Conservation (phyloP, 139 green algal species). For the Picochlorum sp. region DNA sequence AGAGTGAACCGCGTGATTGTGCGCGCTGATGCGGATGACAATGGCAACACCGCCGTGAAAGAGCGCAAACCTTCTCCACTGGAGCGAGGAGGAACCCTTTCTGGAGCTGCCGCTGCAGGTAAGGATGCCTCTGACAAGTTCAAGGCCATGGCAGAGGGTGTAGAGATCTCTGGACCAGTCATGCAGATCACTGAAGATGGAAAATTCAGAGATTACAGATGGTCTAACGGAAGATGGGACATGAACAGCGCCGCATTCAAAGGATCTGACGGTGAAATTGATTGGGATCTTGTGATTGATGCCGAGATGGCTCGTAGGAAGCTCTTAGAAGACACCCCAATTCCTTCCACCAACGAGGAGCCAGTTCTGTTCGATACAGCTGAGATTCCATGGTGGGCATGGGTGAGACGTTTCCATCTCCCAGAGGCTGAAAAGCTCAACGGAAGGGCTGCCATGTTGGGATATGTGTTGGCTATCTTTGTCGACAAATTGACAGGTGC, state of each 20-base stretch:
- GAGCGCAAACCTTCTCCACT: slow-evolving; percentile 55
- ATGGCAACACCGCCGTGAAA: slow-evolving; percentile 19
- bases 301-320: slow-evolving; percentile 80
- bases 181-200: slow-evolving; percentile 51
- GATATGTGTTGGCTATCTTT: slow-evolving; percentile 72
- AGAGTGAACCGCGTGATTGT: neutral
- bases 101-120: slow-evolving; percentile 50
- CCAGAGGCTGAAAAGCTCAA: slow-evolving; percentile 94
- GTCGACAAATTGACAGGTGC: slow-evolving; percentile 72
- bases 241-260: slow-evolving; percentile 20
- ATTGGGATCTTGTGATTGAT: slow-evolving; percentile 82
- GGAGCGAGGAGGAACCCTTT: slow-evolving; percentile 59
- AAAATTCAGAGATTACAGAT: slow-evolving; percentile 75
- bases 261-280: slow-evolving; percentile 30
- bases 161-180: neutral
- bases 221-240: slow-evolving; percentile 69
- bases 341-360: slow-evolving; percentile 76
- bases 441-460: slow-evolving; percentile 86
- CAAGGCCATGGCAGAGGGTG: slow-evolving; percentile 32
- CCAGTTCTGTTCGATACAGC: slow-evolving; percentile 84
- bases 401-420: slow-evolving; percentile 89
- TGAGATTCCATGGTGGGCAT: slow-evolving; percentile 91
- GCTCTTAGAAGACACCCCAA: slow-evolving; percentile 74
- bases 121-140: slow-evolving; percentile 54
- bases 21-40: slow-evolving; percentile 12